A percentile compares a stretch with the other conserved stretches of the same genome.
Conservation (phyloP, 2,329 filamentous ascomycete species). For the Colletotrichum lupini region DNA sequence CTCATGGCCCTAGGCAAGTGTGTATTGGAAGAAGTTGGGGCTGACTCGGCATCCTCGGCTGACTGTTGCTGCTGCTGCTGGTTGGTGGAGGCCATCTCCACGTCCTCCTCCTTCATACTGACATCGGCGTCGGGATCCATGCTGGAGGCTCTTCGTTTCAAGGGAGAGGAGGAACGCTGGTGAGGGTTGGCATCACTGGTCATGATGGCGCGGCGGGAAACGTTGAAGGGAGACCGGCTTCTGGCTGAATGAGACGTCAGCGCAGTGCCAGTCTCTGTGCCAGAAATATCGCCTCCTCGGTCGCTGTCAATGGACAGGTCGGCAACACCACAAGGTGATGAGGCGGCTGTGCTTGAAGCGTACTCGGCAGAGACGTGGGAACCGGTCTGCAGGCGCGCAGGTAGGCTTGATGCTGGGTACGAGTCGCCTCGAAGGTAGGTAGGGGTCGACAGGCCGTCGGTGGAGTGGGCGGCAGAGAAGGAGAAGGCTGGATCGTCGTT, state of each 20-base stretch:
- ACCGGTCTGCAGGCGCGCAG: slow-evolving; percentile 60
- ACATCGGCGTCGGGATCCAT: slow-evolving; percentile 64
- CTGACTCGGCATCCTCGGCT: slow-evolving; percentile 19
- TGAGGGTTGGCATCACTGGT: slow-evolving; percentile 67
- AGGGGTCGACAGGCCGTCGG: slow-evolving; percentile 37
- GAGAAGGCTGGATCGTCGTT: slow-evolving; percentile 62
- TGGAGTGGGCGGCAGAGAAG: slow-evolving; percentile 55
- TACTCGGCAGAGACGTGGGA: slow-evolving; percentile 59
- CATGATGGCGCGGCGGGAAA: slow-evolving; percentile 67
- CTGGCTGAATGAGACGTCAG: slow-evolving; percentile 49
- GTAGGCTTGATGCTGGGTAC: slow-evolving; percentile 60
- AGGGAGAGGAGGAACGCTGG: slow-evolving; percentile 71
- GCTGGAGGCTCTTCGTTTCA: slow-evolving; percentile 72
- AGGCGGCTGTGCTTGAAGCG: slow-evolving; percentile 63
- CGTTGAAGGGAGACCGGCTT: slow-evolving; percentile 64
- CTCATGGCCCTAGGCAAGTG: slow-evolving; percentile 53
- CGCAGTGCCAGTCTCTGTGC: slow-evolving; percentile 54
- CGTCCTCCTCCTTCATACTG: slow-evolving; percentile 40
- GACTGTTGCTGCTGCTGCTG: neutral
- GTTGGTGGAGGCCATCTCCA: slow-evolving; percentile 26
- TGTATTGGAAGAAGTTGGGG: slow-evolving; percentile 15
- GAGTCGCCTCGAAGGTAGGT: slow-evolving; percentile 44
- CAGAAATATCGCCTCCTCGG: slow-evolving; percentile 55
- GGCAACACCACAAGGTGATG: slow-evolving; percentile 68
- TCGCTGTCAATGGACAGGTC: slow-evolving; percentile 68